Evolutionary conservation across 1,284 basidiomycete species (phyloP).

Genomic region (Fistulinella staudtii): DNA sequence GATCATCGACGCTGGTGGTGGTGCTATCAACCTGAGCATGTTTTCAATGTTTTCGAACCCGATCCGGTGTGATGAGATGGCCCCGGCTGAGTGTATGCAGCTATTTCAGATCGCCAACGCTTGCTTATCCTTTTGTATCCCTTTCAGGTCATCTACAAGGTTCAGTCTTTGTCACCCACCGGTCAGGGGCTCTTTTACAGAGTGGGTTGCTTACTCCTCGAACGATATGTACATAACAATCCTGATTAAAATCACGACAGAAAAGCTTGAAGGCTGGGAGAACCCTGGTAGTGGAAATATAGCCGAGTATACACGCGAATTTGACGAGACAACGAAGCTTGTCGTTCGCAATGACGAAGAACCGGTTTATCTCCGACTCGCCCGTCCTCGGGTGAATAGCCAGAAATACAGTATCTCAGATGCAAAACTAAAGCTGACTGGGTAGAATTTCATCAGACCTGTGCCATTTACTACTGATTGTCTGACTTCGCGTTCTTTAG

Average conservation of each 20-base stretch:
- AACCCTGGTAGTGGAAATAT: constrained; percentile 20
- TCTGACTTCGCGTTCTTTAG: constrained; percentile 26
- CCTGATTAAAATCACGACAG: too few species aligned
- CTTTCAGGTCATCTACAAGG: constrained; percentile 18
- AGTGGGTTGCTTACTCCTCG: constrained; percentile 22
- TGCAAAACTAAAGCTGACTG: constrained; percentile 13
- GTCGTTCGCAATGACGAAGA: constrained; percentile 7
- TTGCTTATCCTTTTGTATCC: neutral
- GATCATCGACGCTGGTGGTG: constrained; percentile 39
- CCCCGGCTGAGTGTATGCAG: neutral
- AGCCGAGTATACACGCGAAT: constrained; percentile 7
- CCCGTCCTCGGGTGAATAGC: neutral
- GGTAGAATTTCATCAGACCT: constrained; percentile 3
- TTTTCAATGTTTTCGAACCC: neutral
- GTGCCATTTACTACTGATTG: constrained; percentile 14
- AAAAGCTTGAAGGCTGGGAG: constrained; percentile 24
- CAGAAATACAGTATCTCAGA: neutral
- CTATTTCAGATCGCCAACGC: neutral
- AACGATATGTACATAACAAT: neutral
- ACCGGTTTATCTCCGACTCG: constrained; percentile 10
- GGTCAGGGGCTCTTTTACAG: constrained; percentile 34
- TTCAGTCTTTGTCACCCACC: constrained; percentile 35
- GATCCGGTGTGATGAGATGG: neutral
- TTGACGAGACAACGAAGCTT: constrained; percentile 9
- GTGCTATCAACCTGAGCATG: neutral